Percentiles rank a stretch among this genome's conserved stretches.
phyloP scores from a whole-genome alignment of 2,329 filamentous ascomycete species.

The Coleophoma cylindrospora region DNA sequence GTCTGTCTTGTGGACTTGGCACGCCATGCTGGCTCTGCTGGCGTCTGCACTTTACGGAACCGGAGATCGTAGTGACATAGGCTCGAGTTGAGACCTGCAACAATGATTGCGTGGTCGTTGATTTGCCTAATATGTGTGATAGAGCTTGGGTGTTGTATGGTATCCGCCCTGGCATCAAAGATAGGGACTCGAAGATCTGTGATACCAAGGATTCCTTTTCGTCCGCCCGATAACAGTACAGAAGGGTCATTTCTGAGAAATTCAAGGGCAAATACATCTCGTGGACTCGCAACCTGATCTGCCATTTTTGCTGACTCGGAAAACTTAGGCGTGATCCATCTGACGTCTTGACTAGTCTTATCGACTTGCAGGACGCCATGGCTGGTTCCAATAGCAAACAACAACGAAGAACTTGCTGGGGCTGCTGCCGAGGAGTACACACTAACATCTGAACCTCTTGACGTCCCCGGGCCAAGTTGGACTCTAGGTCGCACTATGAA shows the following conservation, averaged over 20 bases:
- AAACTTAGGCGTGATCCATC: constrained; percentile 10
- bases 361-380: constrained; percentile 38
- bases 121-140: constrained; percentile 46
- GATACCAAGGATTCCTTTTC: constrained; percentile 35
- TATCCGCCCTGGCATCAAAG: constrained; percentile 8
- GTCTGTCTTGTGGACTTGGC: too few species aligned
- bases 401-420: constrained; percentile 30
- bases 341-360: constrained; percentile 5
- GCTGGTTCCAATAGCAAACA: constrained; percentile 44
- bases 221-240: constrained; percentile 45
- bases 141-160: constrained; percentile 28
- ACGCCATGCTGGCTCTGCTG: background rate
- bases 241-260: constrained; percentile 38
- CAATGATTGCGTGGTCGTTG: constrained; percentile 44
- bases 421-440: constrained; percentile 38
- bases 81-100: constrained; percentile 41
- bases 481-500: background rate
- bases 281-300: constrained; percentile 24
- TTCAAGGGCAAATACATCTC: constrained; percentile 40
- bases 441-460: constrained; percentile 11
- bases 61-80: constrained; percentile 56
- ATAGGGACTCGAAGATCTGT: constrained; percentile 27
- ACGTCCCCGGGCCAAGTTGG: constrained; percentile 9
- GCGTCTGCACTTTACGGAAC: constrained; percentile 23
- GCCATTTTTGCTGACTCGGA: constrained; percentile 6